These are phyloP conservation scores for Daucus carota DNA, from an alignment of 129 eudicot genomes.

Conservation along the genomic window DNA sequence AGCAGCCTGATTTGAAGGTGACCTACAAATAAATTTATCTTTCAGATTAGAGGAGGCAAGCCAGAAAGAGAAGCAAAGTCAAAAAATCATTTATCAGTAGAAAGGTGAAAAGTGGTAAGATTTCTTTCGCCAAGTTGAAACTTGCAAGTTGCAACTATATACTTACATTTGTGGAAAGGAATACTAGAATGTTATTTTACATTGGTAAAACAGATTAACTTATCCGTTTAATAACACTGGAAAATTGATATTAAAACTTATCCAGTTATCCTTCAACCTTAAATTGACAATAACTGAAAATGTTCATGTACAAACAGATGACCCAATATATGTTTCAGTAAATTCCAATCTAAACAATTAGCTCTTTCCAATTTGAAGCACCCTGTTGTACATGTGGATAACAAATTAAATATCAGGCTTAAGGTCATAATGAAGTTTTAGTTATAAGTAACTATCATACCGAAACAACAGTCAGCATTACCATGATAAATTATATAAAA, in stretches of 20 bases:
- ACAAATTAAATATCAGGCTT: background rate
- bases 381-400: background rate
- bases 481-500: background rate
- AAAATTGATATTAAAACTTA: no score
- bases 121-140: no score
- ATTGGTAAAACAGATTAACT: no score
- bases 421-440: background rate
- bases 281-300: background rate
- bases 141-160: background rate
- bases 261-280: background rate
- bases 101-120: background rate
- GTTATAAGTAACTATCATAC: background rate
- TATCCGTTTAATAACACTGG: background rate
- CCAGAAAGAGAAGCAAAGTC: background rate
- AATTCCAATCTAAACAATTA: no score
- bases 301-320: background rate
- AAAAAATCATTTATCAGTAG: background rate
- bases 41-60: background rate
- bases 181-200: background rate
- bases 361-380: background rate
- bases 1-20: background rate
- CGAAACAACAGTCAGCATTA: background rate
- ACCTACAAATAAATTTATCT: background rate
- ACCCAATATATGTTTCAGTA: no score
- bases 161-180: no score